Conservation (phyloP, 192 early-diverging fungal species). For the Gryganskiella cystojenkinii region DNA sequence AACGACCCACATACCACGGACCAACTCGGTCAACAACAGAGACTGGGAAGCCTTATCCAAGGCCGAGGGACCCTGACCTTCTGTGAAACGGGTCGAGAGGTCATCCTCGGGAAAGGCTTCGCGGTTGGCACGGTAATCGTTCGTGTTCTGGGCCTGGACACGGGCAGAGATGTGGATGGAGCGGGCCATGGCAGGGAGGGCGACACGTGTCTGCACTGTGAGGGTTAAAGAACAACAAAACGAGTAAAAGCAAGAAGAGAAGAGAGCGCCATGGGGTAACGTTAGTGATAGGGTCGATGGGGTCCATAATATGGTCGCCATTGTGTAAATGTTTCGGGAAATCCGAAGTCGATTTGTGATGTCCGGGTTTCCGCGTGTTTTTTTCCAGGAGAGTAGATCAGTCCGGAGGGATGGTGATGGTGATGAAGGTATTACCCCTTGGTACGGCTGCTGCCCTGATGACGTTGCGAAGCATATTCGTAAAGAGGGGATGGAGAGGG, state of each 20-base stretch:
- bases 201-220: constrained; percentile 44
- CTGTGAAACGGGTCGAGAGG: constrained; percentile 31
- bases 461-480: constrained; percentile 47
- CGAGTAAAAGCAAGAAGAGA: background rate
- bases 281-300: too few relatives aligned
- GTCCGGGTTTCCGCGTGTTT: background rate
- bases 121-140: constrained; percentile 51
- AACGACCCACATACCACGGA: constrained; percentile 92
- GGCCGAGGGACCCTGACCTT: constrained; percentile 31
- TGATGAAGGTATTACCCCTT: constrained; percentile 43
- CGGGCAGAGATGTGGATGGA: constrained; percentile 38
- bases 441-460: constrained; percentile 47
- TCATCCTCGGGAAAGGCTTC: constrained; percentile 53
- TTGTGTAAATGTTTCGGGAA: background rate
- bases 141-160: constrained; percentile 36
- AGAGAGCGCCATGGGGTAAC: too few relatives aligned
- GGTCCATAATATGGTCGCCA: too few relatives aligned
- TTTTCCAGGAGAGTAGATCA: too few relatives aligned
- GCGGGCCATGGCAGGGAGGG: constrained; percentile 39
- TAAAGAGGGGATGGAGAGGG: constrained; percentile 1
- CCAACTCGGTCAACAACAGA: constrained; percentile 91
- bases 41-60: constrained; percentile 74
- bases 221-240: too few relatives aligned
- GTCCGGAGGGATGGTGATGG: constrained; percentile 5
- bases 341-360: background rate